Base-by-base conservation (phyloP, 371 early-diverging fungal genomes). In the Apophysomyces trapeziformis region DNA sequence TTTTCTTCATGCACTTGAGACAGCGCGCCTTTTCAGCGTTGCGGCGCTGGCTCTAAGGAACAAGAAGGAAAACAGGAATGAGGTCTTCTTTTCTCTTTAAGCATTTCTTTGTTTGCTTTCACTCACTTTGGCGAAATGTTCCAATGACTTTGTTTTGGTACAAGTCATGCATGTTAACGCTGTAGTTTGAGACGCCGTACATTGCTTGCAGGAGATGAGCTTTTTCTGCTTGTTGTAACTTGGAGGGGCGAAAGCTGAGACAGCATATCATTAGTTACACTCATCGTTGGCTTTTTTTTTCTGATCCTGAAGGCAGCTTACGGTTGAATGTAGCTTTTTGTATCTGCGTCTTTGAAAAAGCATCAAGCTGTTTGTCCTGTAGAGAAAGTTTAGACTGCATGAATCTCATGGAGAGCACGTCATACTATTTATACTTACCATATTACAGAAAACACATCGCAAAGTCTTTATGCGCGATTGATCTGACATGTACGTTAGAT, bases 21-120 rank as follows among this genome's bases (percentile, higher is more conserved):
- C 85, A 85, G 5, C 82, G 66, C 0, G 85, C 85, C 32, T 74
- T 79, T 61, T 85, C 83, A 3, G 78, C 77, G 18, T 85, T 76
- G 37, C 66, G 69, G 0, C 85, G 72, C 63, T 83, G 83, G 7
- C 70, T 76, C 85, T 85, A 71, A 26, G 32, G 32, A 26, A 26
- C 32, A 26, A 26, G 2, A 26, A 26, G 2, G 32, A 26, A 26
- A 26, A 26, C 32, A 26, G 32, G 32, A 26, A 2, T 26, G 32
- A 26, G 32, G 32, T 2, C 3, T 2, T 26, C 3, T 26, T 26
- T 26, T 26, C 32, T 26, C 32, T 26, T 26, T 26, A 26, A 2
- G 32, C 32, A 26, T 26, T 26, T 26, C 32, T 26, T 26, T 26
- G 32, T 26, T 26, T 26, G 32, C 32, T 2, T 26, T 2, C 32